These are phyloP conservation scores for Paracoccidioides brasiliensis DNA, from an alignment of 2,329 filamentous ascomycete species.

Conservation along the genomic window DNA sequence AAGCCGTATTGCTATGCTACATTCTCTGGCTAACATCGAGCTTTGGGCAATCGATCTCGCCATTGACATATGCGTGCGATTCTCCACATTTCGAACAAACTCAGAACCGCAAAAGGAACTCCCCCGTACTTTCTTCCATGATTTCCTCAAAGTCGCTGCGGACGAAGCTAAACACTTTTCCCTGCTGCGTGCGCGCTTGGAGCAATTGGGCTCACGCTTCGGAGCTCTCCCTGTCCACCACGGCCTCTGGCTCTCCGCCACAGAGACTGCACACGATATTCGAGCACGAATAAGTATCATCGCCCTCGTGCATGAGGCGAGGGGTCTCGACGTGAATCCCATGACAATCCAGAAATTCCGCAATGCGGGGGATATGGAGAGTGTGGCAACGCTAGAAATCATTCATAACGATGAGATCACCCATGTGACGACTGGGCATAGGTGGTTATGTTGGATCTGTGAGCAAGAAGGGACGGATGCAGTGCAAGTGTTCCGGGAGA, in stretches of 20 bases:
- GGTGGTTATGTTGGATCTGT: slow-evolving; percentile 38
- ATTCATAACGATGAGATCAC: slow-evolving; percentile 40
- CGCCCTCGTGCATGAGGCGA: slow-evolving; percentile 36
- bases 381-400: slow-evolving; percentile 29
- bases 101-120: slow-evolving; percentile 16
- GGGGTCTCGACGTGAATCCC: slow-evolving; percentile 36
- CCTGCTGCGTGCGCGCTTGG: slow-evolving; percentile 32
- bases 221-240: slow-evolving; percentile 36
- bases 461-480: slow-evolving; percentile 34
- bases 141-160: slow-evolving; percentile 37
- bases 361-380: slow-evolving; percentile 28
- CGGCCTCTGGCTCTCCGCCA: slow-evolving; percentile 34
- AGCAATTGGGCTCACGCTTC: slow-evolving; percentile 34
- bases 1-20: slow-evolving; percentile 35
- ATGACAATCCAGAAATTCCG: slow-evolving; percentile 38
- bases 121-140: slow-evolving; percentile 35
- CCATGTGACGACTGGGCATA: slow-evolving; percentile 36
- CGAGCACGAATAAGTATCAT: slow-evolving; percentile 36
- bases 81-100: slow-evolving; percentile 32
- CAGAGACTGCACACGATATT: slow-evolving; percentile 32
- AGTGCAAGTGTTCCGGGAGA: slow-evolving; percentile 33
- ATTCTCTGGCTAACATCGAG: slow-evolving; percentile 38
- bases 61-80: slow-evolving; percentile 36
- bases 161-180: slow-evolving; percentile 39
- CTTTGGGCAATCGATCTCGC: slow-evolving; percentile 38